Evolutionary conservation across 2,329 filamentous ascomycete genomes (phyloP).

Genomic region (Madurella fahalii): DNA sequence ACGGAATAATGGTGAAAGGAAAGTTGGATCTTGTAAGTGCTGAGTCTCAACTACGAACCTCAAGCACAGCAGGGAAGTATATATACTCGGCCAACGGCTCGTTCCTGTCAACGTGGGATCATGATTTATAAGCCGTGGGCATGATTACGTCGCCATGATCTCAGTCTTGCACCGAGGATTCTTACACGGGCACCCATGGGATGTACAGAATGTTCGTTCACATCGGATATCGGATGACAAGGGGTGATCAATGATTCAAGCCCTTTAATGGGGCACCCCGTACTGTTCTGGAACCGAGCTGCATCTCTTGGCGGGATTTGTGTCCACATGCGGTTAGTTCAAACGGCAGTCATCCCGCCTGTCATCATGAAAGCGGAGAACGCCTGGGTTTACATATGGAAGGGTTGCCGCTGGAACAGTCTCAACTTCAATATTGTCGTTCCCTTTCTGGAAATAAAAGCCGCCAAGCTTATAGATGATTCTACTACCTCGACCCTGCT

Average conservation of each 20-base stretch:
- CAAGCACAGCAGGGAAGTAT: too few species aligned
- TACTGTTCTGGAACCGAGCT: too few species aligned
- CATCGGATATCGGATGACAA: background rate
- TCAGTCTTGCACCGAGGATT: background rate
- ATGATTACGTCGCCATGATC: background rate
- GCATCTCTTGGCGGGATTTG: slow-evolving; percentile 13
- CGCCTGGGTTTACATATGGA: too few species aligned
- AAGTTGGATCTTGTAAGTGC: too few species aligned
- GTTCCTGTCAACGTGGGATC: too few species aligned
- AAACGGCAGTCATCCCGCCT: background rate
- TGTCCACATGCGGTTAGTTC: slow-evolving; percentile 8
- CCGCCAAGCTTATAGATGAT: slow-evolving; percentile 12
- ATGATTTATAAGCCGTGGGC: slow-evolving; percentile 2
- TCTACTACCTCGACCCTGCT: too few species aligned
- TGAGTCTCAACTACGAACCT: too few species aligned
- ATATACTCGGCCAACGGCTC: too few species aligned
- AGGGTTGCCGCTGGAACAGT: too few species aligned
- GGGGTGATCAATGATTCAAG: background rate
- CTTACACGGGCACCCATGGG: background rate
- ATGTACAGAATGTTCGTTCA: background rate
- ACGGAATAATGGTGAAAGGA: too few species aligned
- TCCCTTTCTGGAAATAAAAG: slow-evolving; percentile 5
- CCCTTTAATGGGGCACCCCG: too few species aligned
- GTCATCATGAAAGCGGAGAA: background rate
- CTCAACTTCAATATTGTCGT: background rate